Base-by-base conservation (phyloP, 345 rosid genomes). In the Hibiscus trionum region DNA sequence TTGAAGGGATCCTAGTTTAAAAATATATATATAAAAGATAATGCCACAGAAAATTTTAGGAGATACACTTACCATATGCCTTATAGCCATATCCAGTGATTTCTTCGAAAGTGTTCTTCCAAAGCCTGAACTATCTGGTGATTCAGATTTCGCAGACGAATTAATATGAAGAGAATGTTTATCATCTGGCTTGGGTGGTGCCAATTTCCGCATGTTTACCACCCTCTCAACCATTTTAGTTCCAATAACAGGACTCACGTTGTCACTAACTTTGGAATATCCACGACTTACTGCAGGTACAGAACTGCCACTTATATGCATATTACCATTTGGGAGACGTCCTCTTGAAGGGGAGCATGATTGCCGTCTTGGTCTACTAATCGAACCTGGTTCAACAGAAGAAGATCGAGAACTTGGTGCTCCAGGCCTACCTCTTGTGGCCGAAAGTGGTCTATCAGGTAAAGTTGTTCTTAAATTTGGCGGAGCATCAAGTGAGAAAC, bases 341-440 rank as follows among this genome's bases (percentile, higher is more conserved):
- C 97, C 97, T 82, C 99, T 84, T 39, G 98, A 87, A 1, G 99
- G 99, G 6, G 99, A 95, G 84, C 99, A 95, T 53, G 98, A 95
- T 74, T 92, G 98, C 47, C 97, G 83, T 72, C 93, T 82, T n/a
- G 87, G 87, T 75, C 97, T 87, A 73, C 88, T 90, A 76, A 81
- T 65, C 42, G 90, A 80, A 67, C 78, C 72, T 56, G 97, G 93
- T 81, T 94, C 96, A 71, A 92, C 87, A 56, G 97, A 92, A 79
- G 89, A 85, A 67, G 99, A 92, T 52, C 94, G 88, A 62, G 97
- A 73, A 82, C 87, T 86, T 52, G 97, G 97, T 53, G 87, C 97
- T 77, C 98, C 98, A 19, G 98, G 96, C 80, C 99, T 89, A 24
- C 99, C 97, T 82, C 97, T 85, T 33, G 94, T 72, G 24, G 96